phyloP scores from a whole-genome alignment of 495 filamentous ascomycete genomes.

The Penicillium chermesinum region DNA sequence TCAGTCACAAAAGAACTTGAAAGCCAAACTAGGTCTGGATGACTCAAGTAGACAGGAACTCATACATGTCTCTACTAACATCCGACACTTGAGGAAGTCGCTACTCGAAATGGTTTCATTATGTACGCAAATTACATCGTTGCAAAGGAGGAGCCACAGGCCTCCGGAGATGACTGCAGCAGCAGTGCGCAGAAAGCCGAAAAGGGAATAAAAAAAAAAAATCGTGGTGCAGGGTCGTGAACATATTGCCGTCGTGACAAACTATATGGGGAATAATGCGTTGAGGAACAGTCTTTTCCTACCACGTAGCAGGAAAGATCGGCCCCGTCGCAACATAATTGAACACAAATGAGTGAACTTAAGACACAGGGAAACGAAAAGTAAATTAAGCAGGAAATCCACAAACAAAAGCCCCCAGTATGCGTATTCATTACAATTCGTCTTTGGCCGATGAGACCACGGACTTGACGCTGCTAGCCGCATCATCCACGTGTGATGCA shows the following conservation, averaged over 20 bases:
- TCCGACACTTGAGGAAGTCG: not conserved
- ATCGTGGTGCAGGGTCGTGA: slow-evolving; percentile 22
- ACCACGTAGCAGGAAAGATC: slow-evolving; percentile 8
- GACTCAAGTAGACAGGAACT: too few relatives aligned
- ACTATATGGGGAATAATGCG: slow-evolving; percentile 42
- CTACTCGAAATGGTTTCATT: slow-evolving; percentile 4
- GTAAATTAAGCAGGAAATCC: slow-evolving; percentile 12
- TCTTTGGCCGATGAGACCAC: slow-evolving; percentile 39
- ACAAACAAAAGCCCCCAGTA: not conserved
- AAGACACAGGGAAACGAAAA: slow-evolving; percentile 5
- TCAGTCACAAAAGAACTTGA: too few relatives aligned
- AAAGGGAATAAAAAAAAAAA: slow-evolving; percentile 9
- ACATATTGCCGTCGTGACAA: slow-evolving; percentile 28
- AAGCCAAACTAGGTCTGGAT: too few relatives aligned
- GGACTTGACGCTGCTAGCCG: slow-evolving; percentile 28
- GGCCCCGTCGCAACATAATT: slow-evolving; percentile 6
- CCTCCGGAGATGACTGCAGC: slow-evolving; percentile 1
- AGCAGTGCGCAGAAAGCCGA: slow-evolving; percentile 4
- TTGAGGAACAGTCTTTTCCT: slow-evolving; percentile 15
- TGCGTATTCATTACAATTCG: slow-evolving; percentile 46
- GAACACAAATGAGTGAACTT: slow-evolving; percentile 2
- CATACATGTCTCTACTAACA: too few relatives aligned
- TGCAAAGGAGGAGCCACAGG: not conserved
- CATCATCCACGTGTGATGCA: slow-evolving; percentile 46
- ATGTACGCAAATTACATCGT: slow-evolving; percentile 16